Percentiles rank a stretch among this genome's conserved stretches.
These are phyloP conservation scores for Mycosarcoma mackinlayi DNA, from an alignment of 1,284 basidiomycete species.

Conservation along the genomic window DNA sequence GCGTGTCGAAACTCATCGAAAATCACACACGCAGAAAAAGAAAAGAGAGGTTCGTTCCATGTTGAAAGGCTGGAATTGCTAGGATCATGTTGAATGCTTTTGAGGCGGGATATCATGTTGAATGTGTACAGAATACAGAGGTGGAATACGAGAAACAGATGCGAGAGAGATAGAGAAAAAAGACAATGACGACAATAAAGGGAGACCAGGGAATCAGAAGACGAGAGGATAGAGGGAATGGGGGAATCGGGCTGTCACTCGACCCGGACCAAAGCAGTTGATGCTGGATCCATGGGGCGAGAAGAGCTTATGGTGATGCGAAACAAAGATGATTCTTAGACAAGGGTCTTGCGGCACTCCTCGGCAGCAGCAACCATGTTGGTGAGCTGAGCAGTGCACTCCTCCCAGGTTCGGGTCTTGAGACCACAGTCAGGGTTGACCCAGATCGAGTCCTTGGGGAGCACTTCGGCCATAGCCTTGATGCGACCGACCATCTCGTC, in stretches of 20 bases:
- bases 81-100: conserved; percentile 53
- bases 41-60: conserved; percentile 17
- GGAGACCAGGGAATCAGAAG: conserved; percentile 19
- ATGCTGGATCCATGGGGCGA: conserved; percentile 24
- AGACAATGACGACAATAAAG: conserved; percentile 32
- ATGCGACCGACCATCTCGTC: conserved; percentile 96
- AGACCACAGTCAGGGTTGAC: conserved; percentile 87
- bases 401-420: conserved; percentile 68
- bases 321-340: conserved; percentile 23
- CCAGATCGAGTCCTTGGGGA: conserved; percentile 71
- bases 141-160: conserved; percentile 19
- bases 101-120: conserved; percentile 56
- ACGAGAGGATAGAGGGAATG: conserved; percentile 12
- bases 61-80: conserved; percentile 47
- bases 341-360: conserved; percentile 79
- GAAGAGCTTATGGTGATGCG: conserved; percentile 6
- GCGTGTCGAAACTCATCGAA: conserved; percentile 1
- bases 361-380: conserved; percentile 73
- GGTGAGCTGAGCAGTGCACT: conserved; percentile 75
- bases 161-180: conserved; percentile 13
- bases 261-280: conserved; percentile 37
- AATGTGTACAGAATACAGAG: conserved; percentile 53
- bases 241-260: conserved; percentile 1
- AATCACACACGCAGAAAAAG: not conserved
- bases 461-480: conserved; percentile 75